These are phyloP conservation scores for Cicer cuneatum DNA, from an alignment of 306 rosid genomes.

Conservation along the genomic window DNA sequence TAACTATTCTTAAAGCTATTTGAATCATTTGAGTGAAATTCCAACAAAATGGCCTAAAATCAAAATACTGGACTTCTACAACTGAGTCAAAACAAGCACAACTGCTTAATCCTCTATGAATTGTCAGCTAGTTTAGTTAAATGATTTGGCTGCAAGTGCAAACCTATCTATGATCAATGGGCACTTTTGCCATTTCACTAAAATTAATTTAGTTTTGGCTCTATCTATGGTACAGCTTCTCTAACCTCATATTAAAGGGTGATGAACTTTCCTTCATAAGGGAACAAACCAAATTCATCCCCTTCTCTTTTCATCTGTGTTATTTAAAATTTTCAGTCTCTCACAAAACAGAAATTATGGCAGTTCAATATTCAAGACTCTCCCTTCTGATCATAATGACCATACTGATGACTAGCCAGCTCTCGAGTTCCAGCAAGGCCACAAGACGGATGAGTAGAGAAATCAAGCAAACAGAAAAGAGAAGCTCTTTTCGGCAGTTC, in stretches of 20 bases:
- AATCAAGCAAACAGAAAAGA: conserved; percentile 48
- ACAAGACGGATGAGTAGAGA: conserved; percentile 50
- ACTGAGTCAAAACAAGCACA: conserved; percentile 28
- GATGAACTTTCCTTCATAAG: conserved; percentile 40
- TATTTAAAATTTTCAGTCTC: conserved; percentile 22
- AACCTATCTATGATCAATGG: conserved; percentile 45
- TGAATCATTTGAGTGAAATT: conserved; percentile 33
- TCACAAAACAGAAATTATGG: conserved; percentile 52
- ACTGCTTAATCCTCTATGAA: conserved; percentile 24
- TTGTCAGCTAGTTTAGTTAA: conserved; percentile 34
- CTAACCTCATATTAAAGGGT: conserved; percentile 51
- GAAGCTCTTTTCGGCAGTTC: conserved; percentile 42
- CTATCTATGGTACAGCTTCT: conserved; percentile 53
- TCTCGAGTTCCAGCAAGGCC: conserved; percentile 54
- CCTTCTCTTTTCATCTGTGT: conserved; percentile 39
- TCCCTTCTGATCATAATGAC: conserved; percentile 55
- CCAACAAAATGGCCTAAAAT: conserved; percentile 12
- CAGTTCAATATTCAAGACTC: conserved; percentile 55
- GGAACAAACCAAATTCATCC: conserved; percentile 43
- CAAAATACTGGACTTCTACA: conserved; percentile 3
- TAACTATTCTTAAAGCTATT: conserved; percentile 9
- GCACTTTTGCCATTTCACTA: conserved; percentile 58
- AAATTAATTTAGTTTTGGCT: conserved; percentile 54
- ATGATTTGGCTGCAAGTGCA: conserved; percentile 39
- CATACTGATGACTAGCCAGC: conserved; percentile 59